phyloP scores from a whole-genome alignment of 169 alveolate species.

The Cryptosporidium sp. region DNA sequence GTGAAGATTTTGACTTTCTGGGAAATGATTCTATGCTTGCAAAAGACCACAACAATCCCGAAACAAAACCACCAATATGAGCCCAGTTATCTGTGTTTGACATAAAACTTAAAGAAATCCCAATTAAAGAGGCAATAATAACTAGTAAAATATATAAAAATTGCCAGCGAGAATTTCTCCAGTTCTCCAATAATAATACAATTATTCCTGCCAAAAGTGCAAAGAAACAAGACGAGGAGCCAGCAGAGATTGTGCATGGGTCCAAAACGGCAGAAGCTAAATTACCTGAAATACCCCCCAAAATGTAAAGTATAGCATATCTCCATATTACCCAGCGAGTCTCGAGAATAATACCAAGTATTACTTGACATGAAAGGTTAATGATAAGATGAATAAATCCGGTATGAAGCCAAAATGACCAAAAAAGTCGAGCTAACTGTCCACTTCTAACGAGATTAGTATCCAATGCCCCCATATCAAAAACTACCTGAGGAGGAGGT shows the following conservation, averaged over 20 bases:
- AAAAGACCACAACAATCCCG: constrained; percentile 68
- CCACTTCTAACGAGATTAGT: constrained; percentile 59
- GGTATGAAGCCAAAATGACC: constrained; percentile 74
- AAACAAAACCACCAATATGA: constrained; percentile 72
- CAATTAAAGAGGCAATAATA: constrained; percentile 43
- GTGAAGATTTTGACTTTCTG: neutral
- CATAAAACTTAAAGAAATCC: constrained; percentile 73
- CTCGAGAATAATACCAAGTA: constrained; percentile 57
- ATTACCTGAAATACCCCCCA: constrained; percentile 65
- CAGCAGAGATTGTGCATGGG: constrained; percentile 74
- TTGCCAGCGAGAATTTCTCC: constrained; percentile 71
- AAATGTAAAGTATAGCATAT: constrained; percentile 31
- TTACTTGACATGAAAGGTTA: constrained; percentile 57
- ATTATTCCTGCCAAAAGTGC: constrained; percentile 69
- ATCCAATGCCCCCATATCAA: constrained; percentile 73
- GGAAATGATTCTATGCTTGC: constrained; percentile 68
- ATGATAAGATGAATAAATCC: constrained; percentile 46
- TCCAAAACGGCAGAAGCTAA: constrained; percentile 73
- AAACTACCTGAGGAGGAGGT: constrained; percentile 70
- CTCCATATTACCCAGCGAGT: constrained; percentile 76
- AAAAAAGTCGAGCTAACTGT: constrained; percentile 59
- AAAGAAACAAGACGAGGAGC: constrained; percentile 72
- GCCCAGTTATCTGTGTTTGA: constrained; percentile 76
- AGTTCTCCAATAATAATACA: constrained; percentile 56
- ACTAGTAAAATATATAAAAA: constrained; percentile 41